These are phyloP conservation scores for Cucumis cinereus DNA, from an alignment of 306 rosid genomes.

Conservation along the genomic window DNA sequence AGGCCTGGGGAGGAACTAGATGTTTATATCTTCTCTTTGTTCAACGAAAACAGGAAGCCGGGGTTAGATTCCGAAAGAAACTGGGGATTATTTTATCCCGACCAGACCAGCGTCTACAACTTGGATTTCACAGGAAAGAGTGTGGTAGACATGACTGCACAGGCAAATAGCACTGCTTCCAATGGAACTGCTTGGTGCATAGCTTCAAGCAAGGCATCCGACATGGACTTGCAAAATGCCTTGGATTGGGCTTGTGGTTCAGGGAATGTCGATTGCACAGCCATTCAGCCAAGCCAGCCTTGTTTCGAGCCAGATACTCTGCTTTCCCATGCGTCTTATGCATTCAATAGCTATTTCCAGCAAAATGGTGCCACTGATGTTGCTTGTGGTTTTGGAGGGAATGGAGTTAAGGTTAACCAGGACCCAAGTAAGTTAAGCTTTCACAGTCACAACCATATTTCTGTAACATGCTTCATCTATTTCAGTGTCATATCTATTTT, in stretches of 20 bases:
- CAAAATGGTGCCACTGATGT: conserved; percentile 86
- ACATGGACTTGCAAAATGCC: conserved; percentile 82
- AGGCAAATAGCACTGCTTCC: conserved; percentile 40
- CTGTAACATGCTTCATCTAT: neutral
- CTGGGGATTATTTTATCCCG: conserved; percentile 94
- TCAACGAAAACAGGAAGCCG: conserved; percentile 88
- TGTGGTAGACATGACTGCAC: conserved; percentile 44
- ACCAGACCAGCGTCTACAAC: conserved; percentile 89
- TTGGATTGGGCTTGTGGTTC: conserved; percentile 95
- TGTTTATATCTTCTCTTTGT: conserved; percentile 41
- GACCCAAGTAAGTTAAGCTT: conserved; percentile 64
- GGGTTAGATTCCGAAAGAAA: conserved; percentile 96
- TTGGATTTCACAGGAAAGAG: conserved; percentile 81
- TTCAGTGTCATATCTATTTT: neutral
- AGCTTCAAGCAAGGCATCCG: conserved; percentile 71
- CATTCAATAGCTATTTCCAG: conserved; percentile 79
- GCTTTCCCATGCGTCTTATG: conserved; percentile 80
- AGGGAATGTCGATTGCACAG: conserved; percentile 88
- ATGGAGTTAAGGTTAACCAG: conserved; percentile 67
- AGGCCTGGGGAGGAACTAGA: conserved; percentile 33
- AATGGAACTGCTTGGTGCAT: conserved; percentile 86
- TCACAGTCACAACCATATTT: neutral
- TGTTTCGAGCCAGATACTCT: conserved; percentile 83
- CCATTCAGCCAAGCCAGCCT: conserved; percentile 95
- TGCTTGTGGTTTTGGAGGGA: conserved; percentile 91